phyloP scores from a whole-genome alignment of 2,329 filamentous ascomycete genomes.

The Fusarium subglutinans region DNA sequence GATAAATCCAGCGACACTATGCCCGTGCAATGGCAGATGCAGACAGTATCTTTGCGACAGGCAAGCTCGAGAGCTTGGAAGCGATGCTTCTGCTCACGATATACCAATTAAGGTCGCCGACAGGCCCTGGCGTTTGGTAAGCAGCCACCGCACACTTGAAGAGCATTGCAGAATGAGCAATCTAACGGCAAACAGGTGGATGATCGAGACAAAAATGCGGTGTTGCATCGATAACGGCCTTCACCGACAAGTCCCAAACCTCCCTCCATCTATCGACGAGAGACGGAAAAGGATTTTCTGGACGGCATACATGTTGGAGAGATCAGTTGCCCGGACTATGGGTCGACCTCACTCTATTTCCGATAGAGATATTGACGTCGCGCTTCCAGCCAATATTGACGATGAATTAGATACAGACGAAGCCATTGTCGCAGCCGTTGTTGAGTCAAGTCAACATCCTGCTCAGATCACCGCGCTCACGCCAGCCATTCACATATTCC shows the following conservation, averaged over 20 bases:
- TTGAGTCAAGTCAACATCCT: not conserved
- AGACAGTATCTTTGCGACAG: not conserved
- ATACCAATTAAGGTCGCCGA: not conserved
- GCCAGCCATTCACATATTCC: not conserved
- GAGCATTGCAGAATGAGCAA: rapidly evolving
- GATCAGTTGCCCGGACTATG: not conserved
- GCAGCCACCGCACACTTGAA: too few species aligned
- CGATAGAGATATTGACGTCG: not conserved
- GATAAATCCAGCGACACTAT: not conserved
- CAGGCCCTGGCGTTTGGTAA: not conserved
- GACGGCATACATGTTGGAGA: not conserved
- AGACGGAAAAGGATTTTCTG: not conserved
- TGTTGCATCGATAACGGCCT: not conserved
- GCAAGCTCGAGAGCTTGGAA: slow-evolving; percentile 1
- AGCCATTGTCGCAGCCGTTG: not conserved
- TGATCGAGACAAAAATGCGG: not conserved
- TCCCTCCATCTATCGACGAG: not conserved
- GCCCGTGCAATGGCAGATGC: not conserved
- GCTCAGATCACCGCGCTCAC: not conserved
- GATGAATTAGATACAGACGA: not conserved
- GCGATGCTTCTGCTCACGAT: not conserved
- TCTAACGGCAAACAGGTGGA: not conserved
- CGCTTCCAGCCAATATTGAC: not conserved
- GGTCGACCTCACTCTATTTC: slow-evolving; percentile 1
- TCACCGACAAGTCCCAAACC: not conserved